Conservation (phyloP, 805 yeast genomes). For the Ogataea kodamae region DNA sequence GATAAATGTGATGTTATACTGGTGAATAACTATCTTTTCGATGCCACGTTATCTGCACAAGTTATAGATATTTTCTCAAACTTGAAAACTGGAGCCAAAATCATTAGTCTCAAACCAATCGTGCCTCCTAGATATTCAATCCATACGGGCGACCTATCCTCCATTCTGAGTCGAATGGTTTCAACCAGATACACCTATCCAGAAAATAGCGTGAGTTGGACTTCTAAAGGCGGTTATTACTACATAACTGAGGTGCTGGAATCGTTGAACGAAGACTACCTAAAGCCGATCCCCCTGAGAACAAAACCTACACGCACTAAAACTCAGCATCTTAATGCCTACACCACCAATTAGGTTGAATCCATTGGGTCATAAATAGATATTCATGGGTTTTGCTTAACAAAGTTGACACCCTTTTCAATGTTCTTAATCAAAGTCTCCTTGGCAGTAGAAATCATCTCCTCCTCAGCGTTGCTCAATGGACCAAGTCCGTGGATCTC, state of each 20-base stretch:
- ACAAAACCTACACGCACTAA: conserved; percentile 21
- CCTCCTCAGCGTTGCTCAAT: conserved; percentile 75
- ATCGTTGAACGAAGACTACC: conserved; percentile 33
- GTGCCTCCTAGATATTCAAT: conserved; percentile 74
- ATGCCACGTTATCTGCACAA: conserved; percentile 63
- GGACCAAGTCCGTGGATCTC: conserved; percentile 75
- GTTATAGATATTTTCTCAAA: conserved; percentile 62
- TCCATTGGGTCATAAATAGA: conserved; percentile 4
- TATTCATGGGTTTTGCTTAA: conserved; percentile 60
- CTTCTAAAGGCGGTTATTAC: conserved; percentile 76
- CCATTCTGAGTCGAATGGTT: conserved; percentile 59
- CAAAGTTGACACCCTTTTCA: conserved; percentile 89
- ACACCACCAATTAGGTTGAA: conserved; percentile 27
- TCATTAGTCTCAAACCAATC: conserved; percentile 74
- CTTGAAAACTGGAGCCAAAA: conserved; percentile 68
- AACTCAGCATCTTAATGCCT: conserved; percentile 27
- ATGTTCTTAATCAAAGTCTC: conserved; percentile 89
- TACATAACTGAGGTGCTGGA: conserved; percentile 64
- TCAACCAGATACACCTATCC: conserved; percentile 64
- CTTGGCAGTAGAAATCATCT: conserved; percentile 76
- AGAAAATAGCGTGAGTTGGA: conserved; percentile 83
- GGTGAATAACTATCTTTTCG: conserved; percentile 82
- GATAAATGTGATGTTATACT: conserved; percentile 67
- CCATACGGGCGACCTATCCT: conserved; percentile 47
- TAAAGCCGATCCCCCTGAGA: conserved; percentile 29